phyloP scores from a whole-genome alignment of 78 protist species.

The Monocercomonoides exilis region DNA sequence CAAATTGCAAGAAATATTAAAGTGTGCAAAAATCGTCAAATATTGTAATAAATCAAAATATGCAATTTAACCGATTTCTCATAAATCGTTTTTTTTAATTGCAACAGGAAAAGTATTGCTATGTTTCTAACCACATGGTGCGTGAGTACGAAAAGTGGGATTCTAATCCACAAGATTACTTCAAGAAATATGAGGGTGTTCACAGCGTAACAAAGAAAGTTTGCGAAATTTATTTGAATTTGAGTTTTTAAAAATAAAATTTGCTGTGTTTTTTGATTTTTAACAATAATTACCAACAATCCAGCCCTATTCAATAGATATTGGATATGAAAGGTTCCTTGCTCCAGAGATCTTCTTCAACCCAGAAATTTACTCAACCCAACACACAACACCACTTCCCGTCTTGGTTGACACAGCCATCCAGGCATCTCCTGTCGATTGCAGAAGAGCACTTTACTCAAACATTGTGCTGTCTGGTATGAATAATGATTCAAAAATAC shows the following conservation, averaged over 20 bases:
- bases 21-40: not conserved
- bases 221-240: too few species aligned
- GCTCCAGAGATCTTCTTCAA: slow-evolving; percentile 99
- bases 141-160: slow-evolving; percentile 89
- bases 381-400: slow-evolving; percentile 84
- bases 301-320: slow-evolving; percentile 50
- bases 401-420: slow-evolving; percentile 50
- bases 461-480: slow-evolving; percentile 92
- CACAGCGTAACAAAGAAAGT: slow-evolving; percentile 49
- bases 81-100: too few species aligned
- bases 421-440: slow-evolving; percentile 91
- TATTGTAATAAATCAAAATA: too few species aligned
- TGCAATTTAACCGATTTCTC: too few species aligned
- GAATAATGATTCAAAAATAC: too few species aligned
- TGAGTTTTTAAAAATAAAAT: too few species aligned
- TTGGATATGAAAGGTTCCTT: slow-evolving; percentile 95
- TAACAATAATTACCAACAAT: not conserved
- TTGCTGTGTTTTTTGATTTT: not conserved
- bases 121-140: slow-evolving; percentile 85
- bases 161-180: slow-evolving; percentile 60
- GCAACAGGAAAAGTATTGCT: slow-evolving; percentile 71
- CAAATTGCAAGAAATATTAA: slow-evolving; percentile 42
- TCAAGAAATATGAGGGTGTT: slow-evolving; percentile 42
- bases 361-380: slow-evolving; percentile 90
- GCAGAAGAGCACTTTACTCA: slow-evolving; percentile 81